Percentiles rank a stretch among this genome's conserved stretches.
Evolutionary conservation across 208 protist genomes (phyloP).

Genomic region (Leishmania tarentolae): DNA sequence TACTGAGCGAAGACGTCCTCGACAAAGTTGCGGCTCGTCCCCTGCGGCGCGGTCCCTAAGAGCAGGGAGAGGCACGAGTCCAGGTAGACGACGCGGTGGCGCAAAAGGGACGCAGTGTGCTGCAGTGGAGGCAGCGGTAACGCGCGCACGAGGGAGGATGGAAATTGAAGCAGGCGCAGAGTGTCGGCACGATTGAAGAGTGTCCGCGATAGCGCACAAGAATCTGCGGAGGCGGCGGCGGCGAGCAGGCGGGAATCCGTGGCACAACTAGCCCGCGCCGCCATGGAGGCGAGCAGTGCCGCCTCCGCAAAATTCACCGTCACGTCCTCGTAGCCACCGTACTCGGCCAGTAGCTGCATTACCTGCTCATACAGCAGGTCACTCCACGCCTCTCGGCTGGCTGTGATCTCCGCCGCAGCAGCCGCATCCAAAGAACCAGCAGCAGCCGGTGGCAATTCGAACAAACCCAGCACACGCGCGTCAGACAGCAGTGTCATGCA

Average conservation of each 20-base stretch:
- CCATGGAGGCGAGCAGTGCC: constrained; percentile 72
- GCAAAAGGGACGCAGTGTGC: constrained; percentile 36
- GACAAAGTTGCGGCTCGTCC: constrained; percentile 54
- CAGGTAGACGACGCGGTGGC: constrained; percentile 71
- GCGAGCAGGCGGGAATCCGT: constrained; percentile 11
- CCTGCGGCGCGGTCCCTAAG: constrained; percentile 47
- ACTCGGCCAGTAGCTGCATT: constrained; percentile 60
- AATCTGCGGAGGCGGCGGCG: constrained; percentile 8
- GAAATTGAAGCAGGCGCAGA: constrained; percentile 73
- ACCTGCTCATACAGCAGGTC: constrained; percentile 80
- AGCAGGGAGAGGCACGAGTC: constrained; percentile 77
- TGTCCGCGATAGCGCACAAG: constrained; percentile 5
- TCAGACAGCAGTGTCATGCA: constrained; percentile 67
- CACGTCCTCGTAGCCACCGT: constrained; percentile 90
- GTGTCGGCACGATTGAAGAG: constrained; percentile 53
- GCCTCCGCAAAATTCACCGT: constrained; percentile 79
- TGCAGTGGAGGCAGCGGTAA: constrained; percentile 36
- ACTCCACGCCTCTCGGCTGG: constrained; percentile 60
- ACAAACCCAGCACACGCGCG: constrained; percentile 52
- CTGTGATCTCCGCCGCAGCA: constrained; percentile 16
- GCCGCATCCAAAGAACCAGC: constrained; percentile 8
- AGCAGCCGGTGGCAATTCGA: constrained; percentile 13
- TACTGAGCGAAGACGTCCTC: constrained; percentile 69
- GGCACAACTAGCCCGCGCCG: constrained; percentile 54
- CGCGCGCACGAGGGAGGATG: constrained; percentile 29